Evolutionary conservation across 1,284 basidiomycete genomes (phyloP), one percentile per base, ranked within the genome.

Genomic region (Irpex lacteus): DNA sequence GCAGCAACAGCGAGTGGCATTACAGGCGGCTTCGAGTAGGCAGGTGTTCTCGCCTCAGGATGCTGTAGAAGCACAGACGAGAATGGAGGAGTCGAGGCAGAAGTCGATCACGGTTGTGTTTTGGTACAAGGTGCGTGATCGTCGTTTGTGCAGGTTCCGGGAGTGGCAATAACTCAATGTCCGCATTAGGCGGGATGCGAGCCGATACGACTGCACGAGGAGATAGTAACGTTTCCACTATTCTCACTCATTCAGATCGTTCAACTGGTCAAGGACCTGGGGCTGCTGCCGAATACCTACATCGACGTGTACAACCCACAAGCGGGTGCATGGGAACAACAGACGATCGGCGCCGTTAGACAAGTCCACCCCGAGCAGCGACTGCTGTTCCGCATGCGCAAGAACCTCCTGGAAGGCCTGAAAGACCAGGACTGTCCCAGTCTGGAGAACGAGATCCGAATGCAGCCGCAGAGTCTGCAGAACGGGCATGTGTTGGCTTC

Each of bases 181-280:
- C 34, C 32, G 8, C 53, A 49, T 53, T 69, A 89, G 88, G 77
- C 83, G 13, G 80, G 82, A 65, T 77, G 75, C n/a, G 82, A 85
- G 60, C 88, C 88, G 3, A 79, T 90, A 50, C 82, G 88, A 2
- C 76, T 90, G 18, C 82, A 83, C 18, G 82, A 85, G 65, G 82
- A 82, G 66, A 79, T 89, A 53, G 75, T 84, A 0, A 86, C 85
- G 0, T 90, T 89, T 67, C 88, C 88, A 0, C 80, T 84, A 38
- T 87, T 90, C 70, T 83, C 83, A 55, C 78, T 89, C 66, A 73
- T 78, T 32, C 74, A 81, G 40, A 77, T 90, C 61, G 78, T 85
- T 26, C 74, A 81, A 44, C 77, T 90, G 61, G 78, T 85, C 4
- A 70, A 76, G 2, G 83, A 86, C 65, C 80, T 90, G 18, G 81